Evolutionary conservation across 208 protist species (phyloP).

Genomic region (Naegleria fowleri): DNA sequence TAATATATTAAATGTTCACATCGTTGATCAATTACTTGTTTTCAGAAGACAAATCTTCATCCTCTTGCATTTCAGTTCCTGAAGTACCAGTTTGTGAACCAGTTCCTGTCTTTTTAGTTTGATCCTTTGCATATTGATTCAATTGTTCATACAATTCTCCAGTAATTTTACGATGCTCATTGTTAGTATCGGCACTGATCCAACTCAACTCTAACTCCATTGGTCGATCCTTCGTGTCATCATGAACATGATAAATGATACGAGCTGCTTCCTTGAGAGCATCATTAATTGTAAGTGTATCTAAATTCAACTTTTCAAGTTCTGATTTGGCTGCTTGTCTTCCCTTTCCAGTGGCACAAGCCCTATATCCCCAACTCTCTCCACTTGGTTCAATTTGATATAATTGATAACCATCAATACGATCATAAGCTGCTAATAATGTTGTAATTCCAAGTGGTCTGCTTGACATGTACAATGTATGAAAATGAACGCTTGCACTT

Average conservation of each 20-base stretch:
- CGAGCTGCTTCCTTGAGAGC: conserved; percentile 85
- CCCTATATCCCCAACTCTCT: conserved; percentile 78
- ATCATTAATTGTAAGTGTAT: conserved; percentile 79
- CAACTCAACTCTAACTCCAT: conserved; percentile 94
- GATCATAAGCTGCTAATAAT: conserved; percentile 84
- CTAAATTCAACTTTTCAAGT: conserved; percentile 94
- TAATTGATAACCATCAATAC: conserved; percentile 84
- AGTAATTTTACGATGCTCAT: conserved; percentile 15
- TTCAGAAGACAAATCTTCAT: neutral
- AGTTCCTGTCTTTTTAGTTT: neutral
- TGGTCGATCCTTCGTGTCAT: conserved; percentile 84
- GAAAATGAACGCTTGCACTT: conserved; percentile 84
- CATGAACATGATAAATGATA: conserved; percentile 70
- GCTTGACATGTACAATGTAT: conserved; percentile 84
- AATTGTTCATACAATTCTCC: neutral
- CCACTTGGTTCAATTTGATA: conserved; percentile 94
- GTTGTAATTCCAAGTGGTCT: conserved; percentile 91
- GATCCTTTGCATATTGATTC: neutral
- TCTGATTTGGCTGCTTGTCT: conserved; percentile 95
- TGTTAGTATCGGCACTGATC: conserved; percentile 77
- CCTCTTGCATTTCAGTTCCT: neutral
- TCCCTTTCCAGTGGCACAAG: conserved; percentile 90
- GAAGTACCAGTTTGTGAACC: neutral
- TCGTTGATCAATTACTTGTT: too few species aligned
- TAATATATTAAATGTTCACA: too few species aligned